Percentiles rank a stretch among this genome's conserved stretches.
phyloP scores from a whole-genome alignment of 306 rosid species.

The Lagenaria siceraria region DNA sequence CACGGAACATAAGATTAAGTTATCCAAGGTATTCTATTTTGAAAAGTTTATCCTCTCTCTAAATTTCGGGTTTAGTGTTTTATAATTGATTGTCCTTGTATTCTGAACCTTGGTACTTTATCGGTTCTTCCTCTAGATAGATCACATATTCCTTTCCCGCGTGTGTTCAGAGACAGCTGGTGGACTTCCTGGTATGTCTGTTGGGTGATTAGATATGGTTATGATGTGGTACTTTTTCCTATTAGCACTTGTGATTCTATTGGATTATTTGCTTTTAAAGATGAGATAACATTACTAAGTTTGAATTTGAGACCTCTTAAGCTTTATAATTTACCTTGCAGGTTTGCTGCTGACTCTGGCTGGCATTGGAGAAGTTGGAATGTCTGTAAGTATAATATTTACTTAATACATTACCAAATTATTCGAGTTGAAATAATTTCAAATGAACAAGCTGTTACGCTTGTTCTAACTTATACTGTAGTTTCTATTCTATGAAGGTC shows the following conservation, averaged over 20 bases:
- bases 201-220: slow-evolving; percentile 2
- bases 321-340: slow-evolving; percentile 19
- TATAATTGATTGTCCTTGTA: neutral
- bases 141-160: slow-evolving; percentile 86
- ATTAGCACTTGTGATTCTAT: neutral
- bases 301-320: neutral
- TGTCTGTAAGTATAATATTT: slow-evolving; percentile 52
- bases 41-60: neutral
- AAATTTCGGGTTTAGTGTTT: neutral
- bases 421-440: neutral
- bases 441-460: neutral
- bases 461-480: neutral
- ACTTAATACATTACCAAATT: neutral
- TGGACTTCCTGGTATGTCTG: slow-evolving; percentile 76
- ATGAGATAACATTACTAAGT: neutral
- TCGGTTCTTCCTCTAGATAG: slow-evolving; percentile 44
- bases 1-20: slow-evolving; percentile 68
- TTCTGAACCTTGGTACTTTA: slow-evolving; percentile 1
- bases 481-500: slow-evolving; percentile 37
- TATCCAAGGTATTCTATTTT: slow-evolving; percentile 50
- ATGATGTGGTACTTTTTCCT: neutral
- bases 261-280: neutral
- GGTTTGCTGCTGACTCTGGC: slow-evolving; percentile 92
- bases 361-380: slow-evolving; percentile 83
- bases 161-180: slow-evolving; percentile 94